A percentile compares a stretch with the other conserved stretches of the same genome.
These are phyloP conservation scores for Trichoderma hamatum DNA, from an alignment of 2,329 filamentous ascomycete species.

Conservation along the genomic window DNA sequence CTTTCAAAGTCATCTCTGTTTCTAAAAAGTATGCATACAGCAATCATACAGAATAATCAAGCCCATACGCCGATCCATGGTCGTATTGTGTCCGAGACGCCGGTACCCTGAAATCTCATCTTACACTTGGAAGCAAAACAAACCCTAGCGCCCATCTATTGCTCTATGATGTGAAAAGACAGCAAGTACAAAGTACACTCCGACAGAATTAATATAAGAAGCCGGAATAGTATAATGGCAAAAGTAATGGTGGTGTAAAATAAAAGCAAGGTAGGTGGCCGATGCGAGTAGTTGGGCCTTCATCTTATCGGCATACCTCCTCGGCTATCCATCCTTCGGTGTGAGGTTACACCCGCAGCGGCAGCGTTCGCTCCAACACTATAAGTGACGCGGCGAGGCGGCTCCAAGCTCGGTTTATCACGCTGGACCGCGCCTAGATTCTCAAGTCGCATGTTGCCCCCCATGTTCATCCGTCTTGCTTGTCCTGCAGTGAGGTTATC, in stretches of 20 bases:
- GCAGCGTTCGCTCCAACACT: conserved; percentile 36
- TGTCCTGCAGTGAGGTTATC: conserved; percentile 56
- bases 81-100: conserved; percentile 20
- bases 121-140: neutral
- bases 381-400: conserved; percentile 45
- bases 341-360: conserved; percentile 27
- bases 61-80: conserved; percentile 8
- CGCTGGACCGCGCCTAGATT: conserved; percentile 34
- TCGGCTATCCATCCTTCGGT: conserved; percentile 39
- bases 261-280: neutral
- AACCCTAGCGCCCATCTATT: neutral
- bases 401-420: conserved; percentile 32
- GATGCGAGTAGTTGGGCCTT: conserved; percentile 20
- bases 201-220: neutral
- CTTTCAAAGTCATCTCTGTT: neutral
- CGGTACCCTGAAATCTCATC: conserved; percentile 4
- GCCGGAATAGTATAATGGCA: neutral
- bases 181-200: neutral
- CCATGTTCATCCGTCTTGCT: conserved; percentile 60
- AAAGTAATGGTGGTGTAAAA: neutral
- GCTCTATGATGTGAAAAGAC: neutral
- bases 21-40: conserved; percentile 22
- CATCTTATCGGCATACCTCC: conserved; percentile 38
- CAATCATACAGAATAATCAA: conserved; percentile 24
- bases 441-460: conserved; percentile 45